A percentile compares a stretch with the other conserved stretches of the same genome.
phyloP scores from a whole-genome alignment of 768 basidiomycete genomes.

The Termitomyces eurrhizus region DNA sequence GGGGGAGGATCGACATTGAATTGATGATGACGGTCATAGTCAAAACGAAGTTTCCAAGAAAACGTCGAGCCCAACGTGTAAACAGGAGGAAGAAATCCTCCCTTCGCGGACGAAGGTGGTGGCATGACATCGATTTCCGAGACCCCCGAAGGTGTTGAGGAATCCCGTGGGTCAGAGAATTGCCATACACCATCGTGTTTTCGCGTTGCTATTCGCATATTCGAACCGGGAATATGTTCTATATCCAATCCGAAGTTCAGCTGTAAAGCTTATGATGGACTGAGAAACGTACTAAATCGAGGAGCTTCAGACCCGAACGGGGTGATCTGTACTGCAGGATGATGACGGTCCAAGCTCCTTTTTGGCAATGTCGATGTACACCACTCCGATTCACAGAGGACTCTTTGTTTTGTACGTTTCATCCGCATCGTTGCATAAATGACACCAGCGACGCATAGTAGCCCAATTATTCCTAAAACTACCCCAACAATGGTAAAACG shows the following conservation, averaged over 20 bases:
- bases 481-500: slow-evolving; percentile 6
- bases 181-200: slow-evolving; percentile 54
- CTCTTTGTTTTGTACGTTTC: slow-evolving; percentile 4
- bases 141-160: slow-evolving; percentile 36
- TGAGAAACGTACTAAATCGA: slow-evolving; percentile 32
- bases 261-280: neutral
- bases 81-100: slow-evolving; percentile 5
- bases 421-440: slow-evolving; percentile 9
- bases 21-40: slow-evolving; percentile 18
- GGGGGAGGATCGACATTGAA: slow-evolving; percentile 22
- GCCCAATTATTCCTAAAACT: slow-evolving; percentile 8
- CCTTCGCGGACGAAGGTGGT: slow-evolving; percentile 20
- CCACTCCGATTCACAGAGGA: slow-evolving; percentile 1
- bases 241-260: neutral
- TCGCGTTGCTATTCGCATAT: slow-evolving; percentile 56
- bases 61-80: slow-evolving; percentile 8
- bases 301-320: slow-evolving; percentile 39
- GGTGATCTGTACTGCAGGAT: slow-evolving; percentile 38
- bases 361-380: slow-evolving; percentile 17
- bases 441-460: slow-evolving; percentile 8
- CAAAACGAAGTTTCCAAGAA: slow-evolving; percentile 8
- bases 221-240: slow-evolving; percentile 50
- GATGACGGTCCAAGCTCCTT: slow-evolving; percentile 25
- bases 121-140: slow-evolving; percentile 32
- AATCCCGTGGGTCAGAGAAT: slow-evolving; percentile 39